These are phyloP conservation scores for Williopsis jadinii DNA, from an alignment of 1,139 yeast species.

Conservation along the genomic window DNA sequence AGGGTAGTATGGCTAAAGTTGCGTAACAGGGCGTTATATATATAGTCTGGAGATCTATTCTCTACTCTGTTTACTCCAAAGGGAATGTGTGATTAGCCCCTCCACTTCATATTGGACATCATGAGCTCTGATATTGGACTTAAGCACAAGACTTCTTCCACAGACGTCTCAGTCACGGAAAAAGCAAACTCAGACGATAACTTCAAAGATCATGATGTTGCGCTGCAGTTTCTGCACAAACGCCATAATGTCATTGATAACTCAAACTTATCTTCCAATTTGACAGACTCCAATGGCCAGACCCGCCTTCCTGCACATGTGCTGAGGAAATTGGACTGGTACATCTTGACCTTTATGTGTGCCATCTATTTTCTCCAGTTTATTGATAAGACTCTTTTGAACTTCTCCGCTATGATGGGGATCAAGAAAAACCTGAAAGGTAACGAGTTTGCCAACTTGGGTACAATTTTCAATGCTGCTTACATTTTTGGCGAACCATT, in stretches of 20 bases:
- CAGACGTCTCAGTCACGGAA: not conserved
- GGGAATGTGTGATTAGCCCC: no score
- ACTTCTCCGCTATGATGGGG: conserved; percentile 47
- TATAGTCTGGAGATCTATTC: no score
- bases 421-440: conserved; percentile 31
- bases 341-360: conserved; percentile 19
- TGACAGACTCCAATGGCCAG: not conserved
- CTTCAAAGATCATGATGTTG: conserved; percentile 7
- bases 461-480: conserved; percentile 17
- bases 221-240: conserved; percentile 1
- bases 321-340: not conserved
- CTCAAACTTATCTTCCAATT: not conserved
- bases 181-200: not conserved
- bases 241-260: not conserved
- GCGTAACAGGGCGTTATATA: no score
- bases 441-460: conserved; percentile 13
- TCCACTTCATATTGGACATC: no score
- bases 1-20: no score
- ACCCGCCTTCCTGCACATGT: not conserved
- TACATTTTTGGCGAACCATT: conserved; percentile 18
- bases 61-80: no score
- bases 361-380: conserved; percentile 35
- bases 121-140: no score
- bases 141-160: no score
- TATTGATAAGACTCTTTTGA: conserved; percentile 37